Evolutionary conservation across 2,329 filamentous ascomycete genomes (phyloP).

Genomic region (Paecilomyces sp.): DNA sequence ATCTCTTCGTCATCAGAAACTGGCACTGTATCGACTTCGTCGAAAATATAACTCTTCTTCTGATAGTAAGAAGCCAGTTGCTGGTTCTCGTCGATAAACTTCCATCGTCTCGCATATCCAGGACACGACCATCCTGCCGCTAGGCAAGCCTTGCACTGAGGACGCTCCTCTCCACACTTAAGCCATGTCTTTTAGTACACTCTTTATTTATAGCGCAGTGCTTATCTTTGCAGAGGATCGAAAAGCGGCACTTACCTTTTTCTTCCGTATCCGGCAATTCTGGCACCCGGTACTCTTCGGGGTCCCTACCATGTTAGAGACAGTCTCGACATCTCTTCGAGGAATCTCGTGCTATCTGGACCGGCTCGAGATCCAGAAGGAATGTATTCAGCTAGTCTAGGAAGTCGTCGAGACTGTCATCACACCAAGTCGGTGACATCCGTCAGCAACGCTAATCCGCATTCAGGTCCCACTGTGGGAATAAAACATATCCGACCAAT

Average conservation of each 20-base stretch:
- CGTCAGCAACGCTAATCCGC: neutral
- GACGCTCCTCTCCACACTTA: conserved; percentile 4
- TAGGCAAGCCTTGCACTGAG: neutral
- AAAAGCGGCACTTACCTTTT: neutral
- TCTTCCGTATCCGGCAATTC: conserved; percentile 3
- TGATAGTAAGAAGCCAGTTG: conserved; percentile 1
- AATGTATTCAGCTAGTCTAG: neutral
- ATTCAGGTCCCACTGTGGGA: neutral
- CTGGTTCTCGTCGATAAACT: conserved; percentile 2
- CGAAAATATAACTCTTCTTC: conserved; percentile 4
- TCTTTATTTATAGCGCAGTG: neutral
- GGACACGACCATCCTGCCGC: conserved; percentile 2
- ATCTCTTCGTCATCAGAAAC: neutral
- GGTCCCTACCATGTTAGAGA: conserved; percentile 1
- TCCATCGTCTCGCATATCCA: conserved; percentile 2
- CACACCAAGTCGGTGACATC: neutral
- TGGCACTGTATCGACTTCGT: neutral
- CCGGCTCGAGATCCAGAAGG: neutral
- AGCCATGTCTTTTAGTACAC: neutral
- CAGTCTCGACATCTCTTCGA: neutral
- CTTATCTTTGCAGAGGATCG: neutral
- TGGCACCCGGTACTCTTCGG: conserved; percentile 2
- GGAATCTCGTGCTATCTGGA: neutral
- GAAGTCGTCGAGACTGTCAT: neutral
- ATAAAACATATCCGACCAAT: neutral